Evolutionary conservation across 2,329 filamentous ascomycete genomes (phyloP).

Genomic region (Sarocladiaceae sp.): DNA sequence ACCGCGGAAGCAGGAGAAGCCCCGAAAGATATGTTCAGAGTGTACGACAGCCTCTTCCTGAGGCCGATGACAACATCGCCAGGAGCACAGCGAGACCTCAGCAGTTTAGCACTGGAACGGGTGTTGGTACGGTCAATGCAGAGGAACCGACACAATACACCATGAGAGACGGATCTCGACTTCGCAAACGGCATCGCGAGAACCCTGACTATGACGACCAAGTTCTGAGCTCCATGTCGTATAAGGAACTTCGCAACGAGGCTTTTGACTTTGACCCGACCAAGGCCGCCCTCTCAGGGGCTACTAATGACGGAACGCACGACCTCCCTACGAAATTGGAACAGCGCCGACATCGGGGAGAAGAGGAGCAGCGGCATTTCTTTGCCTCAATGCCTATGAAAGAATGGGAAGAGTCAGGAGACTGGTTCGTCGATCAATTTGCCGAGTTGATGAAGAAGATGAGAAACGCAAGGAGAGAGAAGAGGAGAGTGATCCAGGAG

Average conservation of each 20-base stretch:
- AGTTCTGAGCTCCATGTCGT: constrained; percentile 50
- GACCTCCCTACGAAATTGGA: constrained; percentile 42
- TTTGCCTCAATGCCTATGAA: constrained; percentile 49
- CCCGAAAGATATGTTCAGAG: background rate
- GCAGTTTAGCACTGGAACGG: background rate
- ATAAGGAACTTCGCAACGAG: constrained; percentile 43
- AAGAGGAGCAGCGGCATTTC: constrained; percentile 43
- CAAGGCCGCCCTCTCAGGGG: constrained; percentile 34
- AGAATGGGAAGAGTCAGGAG: constrained; percentile 56
- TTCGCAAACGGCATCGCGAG: constrained; percentile 35
- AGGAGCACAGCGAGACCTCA: background rate
- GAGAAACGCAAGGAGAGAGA: constrained; percentile 42
- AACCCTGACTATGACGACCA: constrained; percentile 55
- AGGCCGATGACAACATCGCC: background rate
- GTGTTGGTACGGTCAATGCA: background rate
- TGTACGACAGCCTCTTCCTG: background rate
- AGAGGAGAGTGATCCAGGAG: constrained; percentile 42
- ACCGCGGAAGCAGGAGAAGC: background rate
- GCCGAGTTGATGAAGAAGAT: constrained; percentile 43
- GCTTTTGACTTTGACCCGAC: constrained; percentile 55
- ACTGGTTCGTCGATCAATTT: constrained; percentile 57
- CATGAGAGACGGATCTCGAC: background rate
- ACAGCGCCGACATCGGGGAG: constrained; percentile 43
- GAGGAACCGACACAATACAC: background rate
- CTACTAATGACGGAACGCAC: constrained; percentile 19